Evolutionary conservation across 1,139 yeast species (phyloP).

Genomic region (Nakaseomyces kungkrabaensis): DNA sequence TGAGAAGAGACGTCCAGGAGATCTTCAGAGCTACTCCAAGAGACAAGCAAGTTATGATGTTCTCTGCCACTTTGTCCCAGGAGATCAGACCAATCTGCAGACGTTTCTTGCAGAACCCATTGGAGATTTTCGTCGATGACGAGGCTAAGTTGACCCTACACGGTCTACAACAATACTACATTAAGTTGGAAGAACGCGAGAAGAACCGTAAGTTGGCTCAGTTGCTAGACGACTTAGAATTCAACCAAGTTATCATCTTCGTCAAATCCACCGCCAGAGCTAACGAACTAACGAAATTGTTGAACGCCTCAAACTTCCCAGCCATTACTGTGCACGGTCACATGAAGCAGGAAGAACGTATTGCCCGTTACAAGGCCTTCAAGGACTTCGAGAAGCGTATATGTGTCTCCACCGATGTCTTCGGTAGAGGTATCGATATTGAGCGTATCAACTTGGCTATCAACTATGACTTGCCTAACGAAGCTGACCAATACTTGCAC

Average conservation of each 20-base stretch:
- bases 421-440: slow-evolving; percentile 98
- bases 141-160: slow-evolving; percentile 95
- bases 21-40: slow-evolving; percentile 96
- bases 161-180: slow-evolving; percentile 94
- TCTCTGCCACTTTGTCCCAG: slow-evolving; percentile 88
- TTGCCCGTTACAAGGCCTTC: slow-evolving; percentile 89
- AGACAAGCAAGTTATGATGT: slow-evolving; percentile 99
- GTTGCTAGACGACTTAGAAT: slow-evolving; percentile 85
- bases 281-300: slow-evolving; percentile 77
- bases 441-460: slow-evolving; percentile 97
- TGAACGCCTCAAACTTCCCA: slow-evolving; percentile 92
- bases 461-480: slow-evolving; percentile 82
- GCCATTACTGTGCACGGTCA: slow-evolving; percentile 95
- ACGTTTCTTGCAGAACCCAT: slow-evolving; percentile 95
- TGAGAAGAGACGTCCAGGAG: slow-evolving; percentile 98
- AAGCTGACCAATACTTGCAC: slow-evolving; percentile 96
- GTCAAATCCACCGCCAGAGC: slow-evolving; percentile 92
- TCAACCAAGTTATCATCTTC: slow-evolving; percentile 95
- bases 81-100: slow-evolving; percentile 96
- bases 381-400: slow-evolving; percentile 98
- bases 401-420: slow-evolving; percentile 96
- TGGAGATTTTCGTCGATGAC: slow-evolving; percentile 95
- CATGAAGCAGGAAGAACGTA: slow-evolving; percentile 95
- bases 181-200: slow-evolving; percentile 81
- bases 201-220: slow-evolving; percentile 92